Base-by-base conservation (phyloP, 1,139 yeast genomes). In the Hemisphaericaspora xylofermentans region DNA sequence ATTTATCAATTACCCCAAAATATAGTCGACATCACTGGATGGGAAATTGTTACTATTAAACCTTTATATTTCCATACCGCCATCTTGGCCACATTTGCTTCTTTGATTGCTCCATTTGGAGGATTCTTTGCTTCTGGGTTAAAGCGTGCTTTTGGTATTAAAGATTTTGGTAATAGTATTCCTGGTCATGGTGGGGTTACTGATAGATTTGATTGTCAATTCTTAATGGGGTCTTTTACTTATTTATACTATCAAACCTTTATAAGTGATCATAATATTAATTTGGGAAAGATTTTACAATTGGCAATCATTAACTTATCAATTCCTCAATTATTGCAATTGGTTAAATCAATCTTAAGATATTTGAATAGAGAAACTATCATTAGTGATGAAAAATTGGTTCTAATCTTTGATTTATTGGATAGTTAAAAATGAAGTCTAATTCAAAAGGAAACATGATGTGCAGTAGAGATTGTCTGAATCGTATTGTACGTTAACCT, bases 81-180 rank as follows among this genome's bases (percentile, higher is more conserved):
- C 45, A 76, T 84, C 36, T 71, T 93, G 51, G 95, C 97, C 10
- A 85, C 96, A 2, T 93, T 94, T 74, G 98, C 99, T 7, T 91
- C 98, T 1, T 75, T 94, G 50, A 85, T 93, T 62, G 99, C 99
- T 2, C 99, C 99, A 44, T 93, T 93, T 61, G 99, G 99, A 41
- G 99, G 99, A 1, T 93, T 93, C 63, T 93, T 93, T 56, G 98
- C 98, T 3, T 85, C 95, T 39, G 99, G 98, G 12, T 75, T 94
- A 54, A 93, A 93, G 70, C 82, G 99, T 64, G 89, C 98, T n/a
- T 91, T 93, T 68, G 87, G 94, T 56, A 91, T 91, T 44, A 69
- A 76, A 50, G 59, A 64, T 52, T 50, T 61, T 53, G 60, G 71
- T 58, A 62, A 60, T 48, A 57, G 71, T 48, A 49, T 70, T 56